phyloP scores from a whole-genome alignment of 2,329 filamentous ascomycete genomes.

The Nigrospora osmanthi region DNA sequence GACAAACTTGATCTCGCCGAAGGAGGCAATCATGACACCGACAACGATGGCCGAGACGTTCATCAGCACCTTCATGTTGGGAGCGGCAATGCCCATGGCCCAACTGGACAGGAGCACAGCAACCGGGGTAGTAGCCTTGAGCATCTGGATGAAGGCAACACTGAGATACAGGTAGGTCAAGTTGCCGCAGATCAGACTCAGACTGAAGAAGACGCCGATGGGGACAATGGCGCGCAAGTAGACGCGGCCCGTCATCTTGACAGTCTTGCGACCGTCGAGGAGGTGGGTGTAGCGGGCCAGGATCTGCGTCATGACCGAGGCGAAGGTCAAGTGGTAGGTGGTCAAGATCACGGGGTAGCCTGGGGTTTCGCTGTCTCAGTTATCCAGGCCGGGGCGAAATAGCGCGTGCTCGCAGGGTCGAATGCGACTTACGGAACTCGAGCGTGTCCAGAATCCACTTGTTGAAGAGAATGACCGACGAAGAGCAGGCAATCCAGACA shows the following conservation, averaged over 20 bases:
- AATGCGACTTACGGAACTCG: conserved; percentile 62
- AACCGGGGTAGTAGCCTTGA: conserved; percentile 96
- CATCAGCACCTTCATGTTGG: conserved; percentile 77
- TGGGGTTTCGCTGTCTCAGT: conserved; percentile 18
- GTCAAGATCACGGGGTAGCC: conserved; percentile 75
- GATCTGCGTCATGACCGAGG: conserved; percentile 88
- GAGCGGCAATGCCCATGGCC: conserved; percentile 75
- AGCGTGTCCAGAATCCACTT: conserved; percentile 91
- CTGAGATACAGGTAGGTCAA: conserved; percentile 91
- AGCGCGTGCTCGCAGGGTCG: neutral
- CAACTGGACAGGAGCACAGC: conserved; percentile 87
- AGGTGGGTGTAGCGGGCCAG: conserved; percentile 83
- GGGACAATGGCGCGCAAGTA: conserved; percentile 91
- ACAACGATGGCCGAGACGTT: conserved; percentile 94
- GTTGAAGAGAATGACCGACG: conserved; percentile 96
- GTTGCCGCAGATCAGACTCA: conserved; percentile 95
- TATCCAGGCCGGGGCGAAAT: too few relatives aligned
- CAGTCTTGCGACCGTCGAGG: conserved; percentile 88
- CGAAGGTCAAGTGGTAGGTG: conserved; percentile 92
- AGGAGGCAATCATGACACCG: conserved; percentile 87
- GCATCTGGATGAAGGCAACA: conserved; percentile 98
- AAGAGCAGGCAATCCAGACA: conserved; percentile 87
- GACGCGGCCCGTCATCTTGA: conserved; percentile 93
- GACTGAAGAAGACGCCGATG: conserved; percentile 90
- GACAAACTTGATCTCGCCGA: conserved; percentile 93